Base-by-base conservation (phyloP, 805 yeast species). In the Candida gorgasii region DNA sequence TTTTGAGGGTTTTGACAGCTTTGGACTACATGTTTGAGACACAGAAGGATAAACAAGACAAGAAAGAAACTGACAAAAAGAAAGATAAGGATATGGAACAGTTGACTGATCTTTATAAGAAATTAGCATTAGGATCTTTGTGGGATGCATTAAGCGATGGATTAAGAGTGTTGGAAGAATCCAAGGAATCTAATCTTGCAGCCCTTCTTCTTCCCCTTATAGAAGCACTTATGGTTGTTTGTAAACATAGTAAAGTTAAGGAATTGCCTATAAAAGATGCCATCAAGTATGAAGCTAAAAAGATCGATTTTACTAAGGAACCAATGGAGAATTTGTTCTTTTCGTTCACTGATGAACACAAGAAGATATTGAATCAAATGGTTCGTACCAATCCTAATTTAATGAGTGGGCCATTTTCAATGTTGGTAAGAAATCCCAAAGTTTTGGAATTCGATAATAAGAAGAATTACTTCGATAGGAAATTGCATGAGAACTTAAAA, bases 371-470 rank as follows among this genome's bases (percentile, higher is more conserved):
- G 56, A 93, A 93, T 58, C 89, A 84, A 57, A 86, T 93, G 95
- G 92, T 93, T 20, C 75, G 97, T 48, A 76, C 84, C 14, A 90
- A 89, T 61, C 95, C 97, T 0, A 87, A 89, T 53, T 72, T 93
- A 52, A 87, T 92, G 96, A 85, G 92, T 61, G 99, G 99, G 0
- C 95, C 98, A 12, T 89, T 93, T 58, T 80, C 96, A 1, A 82
- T 89, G 73, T 71, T 93, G 52, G 92, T 93, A 12, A 76, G 84
- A 53, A 92, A 89, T 58, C 93, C 97, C 6, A 82, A 82, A 57
- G 92, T 90, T 2, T 68, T 93, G 49, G 98, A 93, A 54, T 93
- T 93, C 67, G 98, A 93, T 63, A 93, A 90, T 67, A 93, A 95
- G 66, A 78, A 87, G 56, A 82, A 82, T 52, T 89, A 83, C 63